Base-by-base conservation (phyloP, 768 basidiomycete genomes). In the Floccularia luteovirens region DNA sequence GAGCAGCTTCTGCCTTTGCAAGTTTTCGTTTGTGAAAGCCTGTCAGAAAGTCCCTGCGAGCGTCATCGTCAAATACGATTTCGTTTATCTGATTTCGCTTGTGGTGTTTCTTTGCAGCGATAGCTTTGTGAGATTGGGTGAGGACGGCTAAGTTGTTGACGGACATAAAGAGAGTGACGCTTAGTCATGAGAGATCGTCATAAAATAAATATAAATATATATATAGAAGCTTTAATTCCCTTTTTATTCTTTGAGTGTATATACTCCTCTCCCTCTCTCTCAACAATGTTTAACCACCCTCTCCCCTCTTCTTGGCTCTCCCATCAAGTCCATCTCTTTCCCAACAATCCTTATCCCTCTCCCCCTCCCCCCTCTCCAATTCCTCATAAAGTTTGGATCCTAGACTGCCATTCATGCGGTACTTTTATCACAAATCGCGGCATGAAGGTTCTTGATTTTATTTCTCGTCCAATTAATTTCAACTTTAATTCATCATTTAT, bases 11-110 rank as follows among this genome's bases (percentile, higher is more conserved):
- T 47, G 79, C 73, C 57, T 85, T 89, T 44, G 79, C 82, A 37
- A 90, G 62, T 61, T 94, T 96, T 50, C 92, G 79, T 62, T 93
- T 93, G 58, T 86, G 84, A 58, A 96, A 96, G 20, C 92, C 92
- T 13, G 90, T 93, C 55, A 96, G 64, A 61, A 86, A 96, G 43
- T 93, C 84, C 54, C 91, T 75, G 50, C 91, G 70, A 1, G 88
- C 88, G 25, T 77, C 73, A 30, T 96, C 91, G 55, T 96, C 89
- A 53, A 96, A 96, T 5, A 90, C 51, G 42, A 96, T 60, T 54
- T 90, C 79, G 48, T 82, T 81, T 40, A 92, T 63, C 60, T 91
- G 85, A 1, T 72, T 68, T 42, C 66, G 64, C 48, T 70, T 81
- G 28, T 75, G 75, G 28, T 72, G 73, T 53, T 74, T 81, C 57